Percentiles rank a stretch among this genome's conserved stretches.
These are phyloP conservation scores for Aspergillus indologenus DNA, from an alignment of 495 filamentous ascomycete genomes.

Conservation along the genomic window DNA sequence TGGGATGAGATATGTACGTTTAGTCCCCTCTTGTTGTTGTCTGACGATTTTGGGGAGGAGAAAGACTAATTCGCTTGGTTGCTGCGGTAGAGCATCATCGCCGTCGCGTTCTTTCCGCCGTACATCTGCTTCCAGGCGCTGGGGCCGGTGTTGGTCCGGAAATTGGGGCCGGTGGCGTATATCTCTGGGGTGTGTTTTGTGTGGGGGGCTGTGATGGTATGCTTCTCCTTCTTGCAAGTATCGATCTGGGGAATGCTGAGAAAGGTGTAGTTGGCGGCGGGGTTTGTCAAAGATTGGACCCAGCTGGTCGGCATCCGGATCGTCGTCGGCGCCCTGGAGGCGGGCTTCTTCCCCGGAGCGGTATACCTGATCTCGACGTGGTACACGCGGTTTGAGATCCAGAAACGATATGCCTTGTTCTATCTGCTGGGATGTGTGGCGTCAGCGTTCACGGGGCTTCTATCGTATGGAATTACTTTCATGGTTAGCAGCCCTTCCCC, in stretches of 20 bases:
- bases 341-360: conserved; percentile 51
- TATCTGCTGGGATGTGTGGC: conserved; percentile 56
- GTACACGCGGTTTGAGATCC: conserved; percentile 48
- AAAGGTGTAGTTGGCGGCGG: conserved; percentile 6
- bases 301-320: conserved; percentile 11
- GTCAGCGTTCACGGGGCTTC: conserved; percentile 53
- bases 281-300: conserved; percentile 9
- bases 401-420: conserved; percentile 54
- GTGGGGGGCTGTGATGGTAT: conserved; percentile 13
- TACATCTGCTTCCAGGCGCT: conserved; percentile 23
- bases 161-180: conserved; percentile 18
- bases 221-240: no score
- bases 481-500: conserved; percentile 24
- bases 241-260: background rate
- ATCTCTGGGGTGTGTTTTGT: conserved; percentile 16
- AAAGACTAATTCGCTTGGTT: no score
- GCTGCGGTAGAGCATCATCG: conserved; percentile 19
- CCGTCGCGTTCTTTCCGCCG: conserved; percentile 23
- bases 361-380: conserved; percentile 56
- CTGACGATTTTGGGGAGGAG: no score
- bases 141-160: conserved; percentile 20
- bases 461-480: conserved; percentile 57
- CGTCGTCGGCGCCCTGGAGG: conserved; percentile 10
- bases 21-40: no score
- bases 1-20: conserved; percentile 22